Conservation (phyloP, 1,139 yeast species). For the Taphrina confusa region DNA sequence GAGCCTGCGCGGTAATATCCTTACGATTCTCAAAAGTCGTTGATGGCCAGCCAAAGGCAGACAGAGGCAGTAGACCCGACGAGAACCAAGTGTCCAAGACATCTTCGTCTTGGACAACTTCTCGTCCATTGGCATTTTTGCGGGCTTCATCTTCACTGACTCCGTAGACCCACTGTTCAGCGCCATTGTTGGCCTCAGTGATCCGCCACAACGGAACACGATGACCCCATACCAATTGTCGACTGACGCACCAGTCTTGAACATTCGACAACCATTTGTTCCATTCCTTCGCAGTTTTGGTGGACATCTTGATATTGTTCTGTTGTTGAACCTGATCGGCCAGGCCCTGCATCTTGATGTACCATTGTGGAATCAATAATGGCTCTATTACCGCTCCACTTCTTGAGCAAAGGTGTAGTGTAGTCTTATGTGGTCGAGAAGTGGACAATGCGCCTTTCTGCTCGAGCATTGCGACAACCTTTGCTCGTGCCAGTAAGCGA, state of each 20-base stretch:
- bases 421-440: slow-evolving; percentile 9
- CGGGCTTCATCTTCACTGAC: slow-evolving; percentile 16
- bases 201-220: slow-evolving; percentile 34
- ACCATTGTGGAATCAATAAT: slow-evolving; percentile 37
- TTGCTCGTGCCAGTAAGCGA: slow-evolving; percentile 28
- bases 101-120: slow-evolving; percentile 36
- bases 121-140: slow-evolving; percentile 20
- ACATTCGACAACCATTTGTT: slow-evolving; percentile 34
- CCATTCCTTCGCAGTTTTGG: slow-evolving; percentile 29
- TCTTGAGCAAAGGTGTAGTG: slow-evolving; percentile 36
- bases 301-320: background rate
- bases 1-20: background rate
- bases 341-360: slow-evolving; percentile 32
- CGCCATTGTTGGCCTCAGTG: background rate
- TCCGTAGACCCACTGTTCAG: slow-evolving; percentile 37
- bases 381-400: slow-evolving; percentile 37
- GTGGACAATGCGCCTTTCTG: slow-evolving; percentile 7
- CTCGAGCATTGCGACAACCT: slow-evolving; percentile 10
- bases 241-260: slow-evolving; percentile 38
- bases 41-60: slow-evolving; percentile 43
- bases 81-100: slow-evolving; percentile 39
- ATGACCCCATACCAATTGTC: slow-evolving; percentile 38
- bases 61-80: slow-evolving; percentile 36
- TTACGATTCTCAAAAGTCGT: slow-evolving; percentile 48
- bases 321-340: slow-evolving; percentile 25